Conservation (phyloP, 192 early-diverging fungal species). For the Backusella westeae region DNA sequence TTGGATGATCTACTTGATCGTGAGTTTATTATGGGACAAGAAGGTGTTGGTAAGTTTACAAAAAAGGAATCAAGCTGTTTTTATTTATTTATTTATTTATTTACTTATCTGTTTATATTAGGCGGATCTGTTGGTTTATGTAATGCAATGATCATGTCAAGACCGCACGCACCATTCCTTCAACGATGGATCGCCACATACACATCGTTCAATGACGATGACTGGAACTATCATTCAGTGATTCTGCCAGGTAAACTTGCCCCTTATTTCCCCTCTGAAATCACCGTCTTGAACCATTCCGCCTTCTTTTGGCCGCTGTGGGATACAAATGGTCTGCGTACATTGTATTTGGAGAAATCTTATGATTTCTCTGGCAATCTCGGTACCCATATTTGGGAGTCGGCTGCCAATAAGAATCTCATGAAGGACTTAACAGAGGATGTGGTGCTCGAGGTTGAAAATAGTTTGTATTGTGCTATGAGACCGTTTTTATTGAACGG, state of each 20-base stretch:
- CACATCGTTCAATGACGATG: conserved; percentile 34
- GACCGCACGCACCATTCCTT: conserved; percentile 43
- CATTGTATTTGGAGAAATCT: conserved; percentile 38
- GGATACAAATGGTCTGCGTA: conserved; percentile 33
- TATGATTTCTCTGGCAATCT: conserved; percentile 36
- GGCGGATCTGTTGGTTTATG: conserved; percentile 42
- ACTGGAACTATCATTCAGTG: conserved; percentile 48
- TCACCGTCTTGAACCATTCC: conserved; percentile 29
- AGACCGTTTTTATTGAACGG: conserved; percentile 34
- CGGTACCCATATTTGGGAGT: conserved; percentile 39
- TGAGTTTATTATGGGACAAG: conserved; percentile 49
- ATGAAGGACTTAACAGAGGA: conserved; percentile 27
- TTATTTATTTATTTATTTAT: background rate
- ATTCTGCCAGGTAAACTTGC: conserved; percentile 39
- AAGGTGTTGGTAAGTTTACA: conserved; percentile 33
- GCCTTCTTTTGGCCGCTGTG: conserved; percentile 48
- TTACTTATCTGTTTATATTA: background rate
- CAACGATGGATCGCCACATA: conserved; percentile 48
- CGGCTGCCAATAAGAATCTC: conserved; percentile 35
- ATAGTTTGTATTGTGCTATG: conserved; percentile 36
- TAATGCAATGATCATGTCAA: conserved; percentile 47
- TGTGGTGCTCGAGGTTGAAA: conserved; percentile 33
- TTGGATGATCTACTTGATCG: conserved; percentile 46
- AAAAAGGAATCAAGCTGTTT: background rate
- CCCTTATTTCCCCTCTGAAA: conserved; percentile 19